Conservation (phyloP, 2,329 filamentous ascomycete genomes). For the Scortechinia acanthostroma region DNA sequence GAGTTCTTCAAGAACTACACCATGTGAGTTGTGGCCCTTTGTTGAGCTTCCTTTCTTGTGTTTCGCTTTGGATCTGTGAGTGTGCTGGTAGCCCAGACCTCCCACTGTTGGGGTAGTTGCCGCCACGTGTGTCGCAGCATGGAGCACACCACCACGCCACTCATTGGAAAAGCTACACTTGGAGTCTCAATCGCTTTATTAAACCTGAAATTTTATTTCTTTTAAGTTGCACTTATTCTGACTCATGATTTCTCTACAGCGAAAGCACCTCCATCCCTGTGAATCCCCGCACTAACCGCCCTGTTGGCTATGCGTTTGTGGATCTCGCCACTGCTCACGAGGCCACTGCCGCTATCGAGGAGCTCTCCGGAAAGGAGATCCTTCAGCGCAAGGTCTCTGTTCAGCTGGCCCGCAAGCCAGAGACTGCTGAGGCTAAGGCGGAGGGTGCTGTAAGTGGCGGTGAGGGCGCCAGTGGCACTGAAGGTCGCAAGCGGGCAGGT, state of each 20-base stretch:
- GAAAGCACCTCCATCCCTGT: slow-evolving; percentile 98
- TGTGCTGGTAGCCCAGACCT: too few species aligned
- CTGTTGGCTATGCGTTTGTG: slow-evolving; percentile 97
- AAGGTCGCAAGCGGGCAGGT: slow-evolving; percentile 55
- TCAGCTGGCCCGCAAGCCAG: slow-evolving; percentile 95
- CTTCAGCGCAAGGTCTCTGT: slow-evolving; percentile 98
- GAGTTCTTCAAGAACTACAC: slow-evolving; percentile 99
- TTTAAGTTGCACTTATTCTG: not conserved
- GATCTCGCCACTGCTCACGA: slow-evolving; percentile 91
- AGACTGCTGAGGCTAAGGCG: slow-evolving; percentile 75
- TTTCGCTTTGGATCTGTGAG: too few species aligned
- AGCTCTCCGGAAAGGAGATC: slow-evolving; percentile 95
- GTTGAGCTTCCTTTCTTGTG: not conserved
- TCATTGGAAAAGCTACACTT: too few species aligned
- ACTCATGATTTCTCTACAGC: slow-evolving; percentile 38
- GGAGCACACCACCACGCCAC: too few species aligned
- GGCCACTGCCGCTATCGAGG: slow-evolving; percentile 88
- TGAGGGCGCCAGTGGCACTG: slow-evolving; percentile 58
- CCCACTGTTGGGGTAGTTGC: too few species aligned
- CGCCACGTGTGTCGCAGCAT: too few species aligned
- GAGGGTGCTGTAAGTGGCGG: slow-evolving; percentile 47
- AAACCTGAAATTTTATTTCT: not conserved
- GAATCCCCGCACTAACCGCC: slow-evolving; percentile 97
- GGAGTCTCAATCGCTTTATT: too few species aligned
- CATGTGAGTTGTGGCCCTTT: slow-evolving; percentile 67